phyloP scores from a whole-genome alignment of 306 rosid genomes.

The Cicer arietinum region DNA sequence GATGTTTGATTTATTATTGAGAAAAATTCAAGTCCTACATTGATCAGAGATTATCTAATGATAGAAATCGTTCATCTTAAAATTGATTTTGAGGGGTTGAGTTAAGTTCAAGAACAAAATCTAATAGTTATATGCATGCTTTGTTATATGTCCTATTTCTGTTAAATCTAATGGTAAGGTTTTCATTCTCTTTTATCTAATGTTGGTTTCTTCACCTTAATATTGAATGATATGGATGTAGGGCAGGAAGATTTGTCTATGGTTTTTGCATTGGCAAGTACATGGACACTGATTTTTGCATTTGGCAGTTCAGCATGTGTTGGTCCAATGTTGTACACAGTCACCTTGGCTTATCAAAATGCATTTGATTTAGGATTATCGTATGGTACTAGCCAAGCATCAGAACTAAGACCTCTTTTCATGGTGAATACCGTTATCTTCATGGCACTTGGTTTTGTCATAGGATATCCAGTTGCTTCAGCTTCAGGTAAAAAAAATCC shows the following conservation, averaged over 20 bases:
- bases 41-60: not conserved
- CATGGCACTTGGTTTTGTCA: slow-evolving; percentile 45
- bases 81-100: not conserved
- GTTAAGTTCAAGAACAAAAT: not conserved
- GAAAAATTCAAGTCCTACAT: not conserved
- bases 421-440: slow-evolving; percentile 59
- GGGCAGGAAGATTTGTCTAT: slow-evolving; percentile 98
- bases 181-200: not conserved
- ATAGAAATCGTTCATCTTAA: not conserved
- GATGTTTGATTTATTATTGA: not conserved
- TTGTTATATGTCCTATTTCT: not conserved
- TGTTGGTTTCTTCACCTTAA: slow-evolving; percentile 51
- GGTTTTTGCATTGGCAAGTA: slow-evolving; percentile 81
- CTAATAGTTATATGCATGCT: not conserved
- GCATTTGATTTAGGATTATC: slow-evolving; percentile 56
- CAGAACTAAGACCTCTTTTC: slow-evolving; percentile 54
- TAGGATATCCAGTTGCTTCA: slow-evolving; percentile 65
- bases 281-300: slow-evolving; percentile 79
- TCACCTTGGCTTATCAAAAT: slow-evolving; percentile 62
- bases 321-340: slow-evolving; percentile 65
- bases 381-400: slow-evolving; percentile 50
- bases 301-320: slow-evolving; percentile 64
- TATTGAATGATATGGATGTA: slow-evolving; percentile 90
- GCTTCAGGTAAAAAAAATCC: slow-evolving; percentile 68
- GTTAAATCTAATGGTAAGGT: slow-evolving; percentile 27